These are phyloP conservation scores for Hypoxylon crocopeplum DNA, from an alignment of 495 filamentous ascomycete species.

Conservation along the genomic window DNA sequence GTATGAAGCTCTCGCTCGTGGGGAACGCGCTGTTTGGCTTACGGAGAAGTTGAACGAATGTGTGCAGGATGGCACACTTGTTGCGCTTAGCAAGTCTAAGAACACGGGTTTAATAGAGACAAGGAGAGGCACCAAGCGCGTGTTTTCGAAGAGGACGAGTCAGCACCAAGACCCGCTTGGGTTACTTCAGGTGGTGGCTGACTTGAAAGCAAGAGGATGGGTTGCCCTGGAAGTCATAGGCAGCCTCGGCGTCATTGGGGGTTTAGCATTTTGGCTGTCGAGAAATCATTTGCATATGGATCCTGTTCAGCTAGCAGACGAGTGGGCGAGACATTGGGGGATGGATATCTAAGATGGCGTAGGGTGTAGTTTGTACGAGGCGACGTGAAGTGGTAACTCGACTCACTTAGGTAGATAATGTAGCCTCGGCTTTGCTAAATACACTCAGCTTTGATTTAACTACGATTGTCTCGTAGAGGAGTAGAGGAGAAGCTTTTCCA, in stretches of 20 bases:
- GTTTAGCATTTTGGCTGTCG: slow-evolving; percentile 70
- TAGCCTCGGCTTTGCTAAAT: slow-evolving; percentile 12
- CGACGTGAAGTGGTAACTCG: slow-evolving; percentile 11
- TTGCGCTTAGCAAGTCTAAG: slow-evolving; percentile 42
- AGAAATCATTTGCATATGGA: slow-evolving; percentile 41
- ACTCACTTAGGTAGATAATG: slow-evolving; percentile 10
- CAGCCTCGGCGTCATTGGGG: slow-evolving; percentile 74
- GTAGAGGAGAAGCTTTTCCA: too few species aligned
- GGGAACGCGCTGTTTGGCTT: slow-evolving; percentile 81
- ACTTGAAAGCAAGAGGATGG: slow-evolving; percentile 70
- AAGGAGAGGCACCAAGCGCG: slow-evolving; percentile 25
- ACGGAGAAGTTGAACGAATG: slow-evolving; percentile 77
- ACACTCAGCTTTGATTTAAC: slow-evolving; percentile 25
- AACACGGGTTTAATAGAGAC: slow-evolving; percentile 17
- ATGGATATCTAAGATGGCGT: slow-evolving; percentile 25
- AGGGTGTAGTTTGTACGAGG: slow-evolving; percentile 4
- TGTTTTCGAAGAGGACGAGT: slow-evolving; percentile 45
- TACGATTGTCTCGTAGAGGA: too few species aligned
- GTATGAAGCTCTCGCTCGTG: slow-evolving; percentile 72
- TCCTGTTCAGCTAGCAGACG: slow-evolving; percentile 31
- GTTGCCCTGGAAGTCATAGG: slow-evolving; percentile 80
- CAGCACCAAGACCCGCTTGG: slow-evolving; percentile 75
- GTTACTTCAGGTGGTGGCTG: slow-evolving; percentile 72
- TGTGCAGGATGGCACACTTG: slow-evolving; percentile 73
- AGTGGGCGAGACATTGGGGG: slow-evolving; percentile 34